Base-by-base conservation (phyloP, 345 rosid species). In the Garcia nutans region DNA sequence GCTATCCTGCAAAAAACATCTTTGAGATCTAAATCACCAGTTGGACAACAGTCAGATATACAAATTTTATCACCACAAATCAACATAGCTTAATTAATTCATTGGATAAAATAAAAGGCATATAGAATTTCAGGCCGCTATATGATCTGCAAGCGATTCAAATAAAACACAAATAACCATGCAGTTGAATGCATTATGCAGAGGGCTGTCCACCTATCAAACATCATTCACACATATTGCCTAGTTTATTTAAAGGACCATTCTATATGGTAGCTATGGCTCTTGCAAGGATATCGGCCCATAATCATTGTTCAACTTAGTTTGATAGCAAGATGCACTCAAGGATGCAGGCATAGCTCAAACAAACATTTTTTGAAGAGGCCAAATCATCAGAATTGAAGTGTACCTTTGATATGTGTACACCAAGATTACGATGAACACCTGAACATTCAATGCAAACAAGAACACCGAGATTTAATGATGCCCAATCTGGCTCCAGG, bases 401-500 rank as follows among this genome's bases (percentile, higher is more conserved):
- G 65, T 70, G 79, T 85, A 90, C 99, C 97, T 96, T 96, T 22
- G 99, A 96, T 76, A 96, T 84, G 76, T 96, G 99, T 37, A 93
- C 99, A 76, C 98, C 98, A 77, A 96, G 99, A 84, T 96, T 96
- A 57, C 98, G 96, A 72, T 96, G 99, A 86, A 96, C 97, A 77
- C 99, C 98, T 76, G 99, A 96, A 82, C 99, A 96, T 72, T 93
- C 97, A 3, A 96, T 96, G 87, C 99, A 96, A 86, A 96, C 89
- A 82, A 93, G 99, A 85, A 96, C 90, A 24, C 98, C 98, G 3
- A 93, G 87, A 79, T 96, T 93, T 80, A 96, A 82, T 73, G 99
- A 96, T n/a, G 99, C 98, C 99, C 99, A 96, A 83, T 96, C 97
- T 63, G 98, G 99, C 84, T 96, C 99, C 73, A 89, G 89, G 77